A percentile compares a stretch with the other conserved stretches of the same genome.
These are phyloP conservation scores for Gelatoporia subvermispora DNA, from an alignment of 768 basidiomycete genomes.

Conservation along the genomic window DNA sequence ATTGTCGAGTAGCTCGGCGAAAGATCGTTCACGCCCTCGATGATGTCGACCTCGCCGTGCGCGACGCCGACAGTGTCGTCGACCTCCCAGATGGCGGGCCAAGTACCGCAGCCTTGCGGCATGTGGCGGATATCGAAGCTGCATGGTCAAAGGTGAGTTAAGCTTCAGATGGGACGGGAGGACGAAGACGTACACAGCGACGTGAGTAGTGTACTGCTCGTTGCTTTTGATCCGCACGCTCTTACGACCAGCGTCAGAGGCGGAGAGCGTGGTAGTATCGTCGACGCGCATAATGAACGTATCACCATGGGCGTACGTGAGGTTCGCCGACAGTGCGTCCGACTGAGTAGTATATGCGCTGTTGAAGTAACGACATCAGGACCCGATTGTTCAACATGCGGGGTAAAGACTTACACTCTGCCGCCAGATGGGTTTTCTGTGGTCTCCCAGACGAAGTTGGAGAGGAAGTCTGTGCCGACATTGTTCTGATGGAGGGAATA, in stretches of 20 bases:
- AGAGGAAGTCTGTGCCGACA: conserved; percentile 32
- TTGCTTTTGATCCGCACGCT: conserved; percentile 49
- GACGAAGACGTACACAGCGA: conserved; percentile 39
- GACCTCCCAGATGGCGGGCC: conserved; percentile 50
- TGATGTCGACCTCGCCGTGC: conserved; percentile 50
- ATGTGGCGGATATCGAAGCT: conserved; percentile 44
- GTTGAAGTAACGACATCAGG: neutral
- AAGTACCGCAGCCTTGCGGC: conserved; percentile 40
- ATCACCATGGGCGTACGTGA: conserved; percentile 47
- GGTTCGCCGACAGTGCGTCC: conserved; percentile 44
- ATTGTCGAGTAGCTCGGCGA: conserved; percentile 19
- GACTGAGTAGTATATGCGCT: conserved; percentile 36
- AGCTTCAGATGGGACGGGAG: neutral
- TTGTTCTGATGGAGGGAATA: conserved; percentile 1
- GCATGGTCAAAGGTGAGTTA: neutral
- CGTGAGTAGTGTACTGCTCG: conserved; percentile 42
- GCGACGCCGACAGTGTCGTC: conserved; percentile 27
- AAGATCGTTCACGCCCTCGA: conserved; percentile 34
- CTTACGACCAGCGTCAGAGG: conserved; percentile 38
- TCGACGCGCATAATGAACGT: conserved; percentile 51
- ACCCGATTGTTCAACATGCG: neutral
- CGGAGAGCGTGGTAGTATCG: conserved; percentile 19
- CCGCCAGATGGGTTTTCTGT: conserved; percentile 57
- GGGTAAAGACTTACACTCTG: conserved; percentile 42
- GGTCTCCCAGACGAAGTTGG: conserved; percentile 41